A percentile compares a stretch with the other conserved stretches of the same genome.
These are phyloP conservation scores for Daedalea quercina DNA, from an alignment of 768 basidiomycete genomes.

Conservation along the genomic window DNA sequence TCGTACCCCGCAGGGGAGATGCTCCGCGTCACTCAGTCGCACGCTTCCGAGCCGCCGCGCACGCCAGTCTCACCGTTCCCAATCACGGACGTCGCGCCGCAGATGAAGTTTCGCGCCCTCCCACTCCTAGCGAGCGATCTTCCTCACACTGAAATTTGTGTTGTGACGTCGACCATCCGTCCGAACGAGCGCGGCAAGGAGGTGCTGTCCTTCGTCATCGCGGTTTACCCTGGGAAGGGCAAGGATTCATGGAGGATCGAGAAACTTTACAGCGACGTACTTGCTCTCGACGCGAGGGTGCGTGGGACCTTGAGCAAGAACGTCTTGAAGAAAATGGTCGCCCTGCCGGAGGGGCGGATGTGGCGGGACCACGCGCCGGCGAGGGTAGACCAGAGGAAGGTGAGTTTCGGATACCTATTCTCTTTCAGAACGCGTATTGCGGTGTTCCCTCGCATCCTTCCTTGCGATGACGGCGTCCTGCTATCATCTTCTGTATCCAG, in stretches of 20 bases:
- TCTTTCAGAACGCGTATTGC: background rate
- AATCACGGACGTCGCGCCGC: slow-evolving; percentile 21
- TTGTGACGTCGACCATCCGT: slow-evolving; percentile 78
- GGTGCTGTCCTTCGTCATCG: slow-evolving; percentile 81
- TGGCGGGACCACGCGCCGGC: slow-evolving; percentile 98
- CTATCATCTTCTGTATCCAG: no score
- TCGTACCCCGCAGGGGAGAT: slow-evolving; percentile 6
- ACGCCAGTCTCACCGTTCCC: slow-evolving; percentile 21
- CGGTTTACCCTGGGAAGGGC: slow-evolving; percentile 61
- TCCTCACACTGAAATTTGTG: slow-evolving; percentile 58
- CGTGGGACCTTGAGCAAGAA: slow-evolving; percentile 51
- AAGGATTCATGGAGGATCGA: slow-evolving; percentile 81
- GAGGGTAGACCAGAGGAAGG: slow-evolving; percentile 94
- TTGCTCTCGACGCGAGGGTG: slow-evolving; percentile 79
- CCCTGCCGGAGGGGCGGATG: slow-evolving; percentile 83
- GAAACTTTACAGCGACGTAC: slow-evolving; percentile 90
- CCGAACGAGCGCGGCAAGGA: slow-evolving; percentile 91
- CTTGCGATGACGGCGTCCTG: background rate
- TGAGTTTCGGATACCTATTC: slow-evolving; percentile 28
- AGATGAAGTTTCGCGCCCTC: slow-evolving; percentile 57
- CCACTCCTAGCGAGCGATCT: slow-evolving; percentile 69
- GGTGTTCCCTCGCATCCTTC: background rate
- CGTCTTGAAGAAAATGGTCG: slow-evolving; percentile 70
- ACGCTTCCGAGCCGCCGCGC: slow-evolving; percentile 15
- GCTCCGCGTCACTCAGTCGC: slow-evolving; percentile 11